Conservation (phyloP, 2,329 filamentous ascomycete genomes). For the Chaetothyriales sp. region DNA sequence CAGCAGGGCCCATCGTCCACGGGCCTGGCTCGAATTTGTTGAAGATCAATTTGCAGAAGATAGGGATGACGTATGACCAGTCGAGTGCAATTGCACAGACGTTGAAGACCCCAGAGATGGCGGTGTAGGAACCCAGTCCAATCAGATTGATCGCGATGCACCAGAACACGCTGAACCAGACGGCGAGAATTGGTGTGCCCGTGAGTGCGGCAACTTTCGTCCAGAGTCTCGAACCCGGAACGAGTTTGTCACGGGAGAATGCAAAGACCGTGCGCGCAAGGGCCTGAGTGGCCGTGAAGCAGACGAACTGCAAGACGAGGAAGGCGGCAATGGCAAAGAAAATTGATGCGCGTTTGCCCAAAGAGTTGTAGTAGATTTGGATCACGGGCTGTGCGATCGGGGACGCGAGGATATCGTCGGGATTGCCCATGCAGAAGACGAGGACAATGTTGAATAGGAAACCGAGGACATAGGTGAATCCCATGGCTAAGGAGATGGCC, state of each 20-base stretch:
- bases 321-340: constrained; percentile 45
- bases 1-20: constrained; percentile 37
- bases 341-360: constrained; percentile 40
- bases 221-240: constrained; percentile 37
- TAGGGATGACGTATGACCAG: constrained; percentile 43
- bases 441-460: constrained; percentile 47
- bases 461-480: constrained; percentile 42
- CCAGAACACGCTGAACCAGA: constrained; percentile 43
- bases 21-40: constrained; percentile 38
- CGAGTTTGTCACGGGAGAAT: constrained; percentile 40
- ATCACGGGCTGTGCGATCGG: constrained; percentile 41
- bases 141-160: constrained; percentile 48
- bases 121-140: constrained; percentile 41
- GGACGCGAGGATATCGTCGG: constrained; percentile 30
- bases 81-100: constrained; percentile 33
- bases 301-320: constrained; percentile 46
- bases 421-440: constrained; percentile 43
- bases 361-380: constrained; percentile 45
- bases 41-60: constrained; percentile 39
- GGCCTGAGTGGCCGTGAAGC: constrained; percentile 44
- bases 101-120: constrained; percentile 33
- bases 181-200: constrained; percentile 39
- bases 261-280: constrained; percentile 42
- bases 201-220: constrained; percentile 37
- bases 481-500: constrained; percentile 43